Percentiles rank a stretch among this genome's conserved stretches.
phyloP scores from a whole-genome alignment of 371 early-diverging fungal species.

The Mycotypha africana region DNA sequence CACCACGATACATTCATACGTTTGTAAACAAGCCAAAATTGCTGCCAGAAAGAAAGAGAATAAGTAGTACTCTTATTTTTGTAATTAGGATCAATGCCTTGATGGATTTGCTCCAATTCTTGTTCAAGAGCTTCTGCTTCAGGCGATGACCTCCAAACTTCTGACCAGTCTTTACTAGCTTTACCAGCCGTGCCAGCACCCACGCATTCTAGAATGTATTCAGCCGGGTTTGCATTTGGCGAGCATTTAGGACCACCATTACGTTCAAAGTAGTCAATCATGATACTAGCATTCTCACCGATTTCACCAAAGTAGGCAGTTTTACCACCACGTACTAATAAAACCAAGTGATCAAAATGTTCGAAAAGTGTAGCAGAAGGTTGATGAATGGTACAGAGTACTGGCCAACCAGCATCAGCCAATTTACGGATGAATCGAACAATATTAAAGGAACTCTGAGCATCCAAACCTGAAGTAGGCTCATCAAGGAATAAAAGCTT shows the following conservation, averaged over 20 bases:
- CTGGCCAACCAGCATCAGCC: constrained; percentile 61
- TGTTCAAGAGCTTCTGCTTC: constrained; percentile 36
- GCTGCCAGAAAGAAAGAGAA: constrained; percentile 31
- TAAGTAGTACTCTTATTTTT: constrained; percentile 16
- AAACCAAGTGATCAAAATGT: constrained; percentile 74
- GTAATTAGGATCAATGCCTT: constrained; percentile 11
- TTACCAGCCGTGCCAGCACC: constrained; percentile 58
- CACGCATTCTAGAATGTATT: constrained; percentile 65
- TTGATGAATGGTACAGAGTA: constrained; percentile 86
- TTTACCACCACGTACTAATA: constrained; percentile 76
- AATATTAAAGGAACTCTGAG: constrained; percentile 67
- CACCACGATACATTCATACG: constrained; percentile 65
- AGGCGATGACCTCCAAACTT: constrained; percentile 50
- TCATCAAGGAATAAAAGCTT: constrained; percentile 82
- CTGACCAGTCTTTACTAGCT: constrained; percentile 56
- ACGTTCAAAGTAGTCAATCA: constrained; percentile 62
- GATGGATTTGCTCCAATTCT: constrained; percentile 33
- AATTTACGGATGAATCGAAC: constrained; percentile 68
- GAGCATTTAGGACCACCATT: constrained; percentile 58
- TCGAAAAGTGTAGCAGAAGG: constrained; percentile 79
- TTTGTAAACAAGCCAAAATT: constrained; percentile 53
- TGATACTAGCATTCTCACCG: constrained; percentile 45
- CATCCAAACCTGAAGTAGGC: constrained; percentile 79
- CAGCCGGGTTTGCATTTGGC: constrained; percentile 62
- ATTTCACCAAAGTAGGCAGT: constrained; percentile 79